phyloP scores from a whole-genome alignment of 306 rosid species.

The Fagus crenata region DNA sequence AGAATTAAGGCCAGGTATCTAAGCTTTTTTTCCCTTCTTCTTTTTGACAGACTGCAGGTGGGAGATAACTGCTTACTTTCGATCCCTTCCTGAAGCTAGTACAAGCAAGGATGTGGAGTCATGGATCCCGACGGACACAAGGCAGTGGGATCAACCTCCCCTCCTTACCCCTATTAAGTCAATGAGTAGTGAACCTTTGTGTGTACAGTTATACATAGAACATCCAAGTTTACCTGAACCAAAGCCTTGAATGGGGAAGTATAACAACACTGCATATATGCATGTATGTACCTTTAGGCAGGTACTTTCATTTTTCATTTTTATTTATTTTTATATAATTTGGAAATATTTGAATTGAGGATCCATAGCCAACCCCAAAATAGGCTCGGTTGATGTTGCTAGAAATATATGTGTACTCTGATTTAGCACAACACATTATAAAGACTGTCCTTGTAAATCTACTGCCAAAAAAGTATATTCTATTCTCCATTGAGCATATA shows the following conservation, averaged over 20 bases:
- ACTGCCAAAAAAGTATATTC: neutral
- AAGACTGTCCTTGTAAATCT: neutral
- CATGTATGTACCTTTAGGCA: slow-evolving; percentile 16
- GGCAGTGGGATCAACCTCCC: slow-evolving; percentile 85
- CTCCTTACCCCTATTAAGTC: slow-evolving; percentile 71
- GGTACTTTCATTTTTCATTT: neutral
- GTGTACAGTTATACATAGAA: slow-evolving; percentile 79
- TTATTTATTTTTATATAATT: neutral
- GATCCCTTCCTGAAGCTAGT: slow-evolving; percentile 54
- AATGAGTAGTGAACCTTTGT: slow-evolving; percentile 61
- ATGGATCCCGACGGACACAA: slow-evolving; percentile 79
- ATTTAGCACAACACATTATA: neutral
- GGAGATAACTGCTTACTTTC: slow-evolving; percentile 78
- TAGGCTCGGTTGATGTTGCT: too few relatives aligned
- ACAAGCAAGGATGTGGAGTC: slow-evolving; percentile 58
- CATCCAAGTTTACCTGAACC: slow-evolving; percentile 70
- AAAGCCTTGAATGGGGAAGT: slow-evolving; percentile 36
- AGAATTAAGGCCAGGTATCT: neutral
- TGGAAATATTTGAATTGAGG: neutral
- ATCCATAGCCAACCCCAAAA: too few relatives aligned
- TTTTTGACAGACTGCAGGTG: slow-evolving; percentile 59
- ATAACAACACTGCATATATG: neutral
- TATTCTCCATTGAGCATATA: neutral
- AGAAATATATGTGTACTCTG: neutral
- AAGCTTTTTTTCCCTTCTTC: neutral